Evolutionary conservation across 345 rosid species (phyloP), one percentile per base, ranked within the genome.

Genomic region (Gynandropsis gynandra): DNA sequence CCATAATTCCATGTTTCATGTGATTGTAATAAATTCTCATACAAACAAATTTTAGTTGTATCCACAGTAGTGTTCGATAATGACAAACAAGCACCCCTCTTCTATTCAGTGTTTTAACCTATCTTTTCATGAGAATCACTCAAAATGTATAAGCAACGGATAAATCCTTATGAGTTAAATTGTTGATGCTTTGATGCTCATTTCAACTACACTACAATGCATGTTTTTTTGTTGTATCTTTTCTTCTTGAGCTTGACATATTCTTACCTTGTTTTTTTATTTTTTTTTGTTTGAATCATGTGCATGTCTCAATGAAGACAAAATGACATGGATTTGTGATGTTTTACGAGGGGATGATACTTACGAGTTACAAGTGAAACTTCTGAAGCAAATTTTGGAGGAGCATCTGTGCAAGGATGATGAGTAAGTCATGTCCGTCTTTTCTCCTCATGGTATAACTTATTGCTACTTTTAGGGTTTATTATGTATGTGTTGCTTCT

Each of bases 321-420:
- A 93, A 78, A 82, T 87, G 21, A 74, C 85, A 24, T 87, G 98
- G 93, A 66, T 75, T 10, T 78, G 82, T 1, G 89, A 87, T 54
- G 73, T 79, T 77, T 87, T 92, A 47, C 62, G 82, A 29, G 95
- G 98, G 29, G 95, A 82, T 49, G 95, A 80, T 73, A 83, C 80
- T 7, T 82, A 74, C 37, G 95, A 87, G 80, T 66, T 82, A 71
- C 93, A 84, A 72, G 93, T 84, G 73, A 90, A 84, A 67, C 84
- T 87, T 48, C 47, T 87, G 50, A 84, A 82, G 74, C 96, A 82
- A 72, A 75, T 87, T 14, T 80, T 89, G 0, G 95, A 90, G 51
- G 92, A 90, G 72, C 82, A 87, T 49, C 97, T 87, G 6, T 86
- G 83, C 85, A 89, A 90, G 76, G 96, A 90, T 50, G 92, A 90